Base-by-base conservation (phyloP, 371 early-diverging fungal genomes). In the Quaeritorhiza haematococci region DNA sequence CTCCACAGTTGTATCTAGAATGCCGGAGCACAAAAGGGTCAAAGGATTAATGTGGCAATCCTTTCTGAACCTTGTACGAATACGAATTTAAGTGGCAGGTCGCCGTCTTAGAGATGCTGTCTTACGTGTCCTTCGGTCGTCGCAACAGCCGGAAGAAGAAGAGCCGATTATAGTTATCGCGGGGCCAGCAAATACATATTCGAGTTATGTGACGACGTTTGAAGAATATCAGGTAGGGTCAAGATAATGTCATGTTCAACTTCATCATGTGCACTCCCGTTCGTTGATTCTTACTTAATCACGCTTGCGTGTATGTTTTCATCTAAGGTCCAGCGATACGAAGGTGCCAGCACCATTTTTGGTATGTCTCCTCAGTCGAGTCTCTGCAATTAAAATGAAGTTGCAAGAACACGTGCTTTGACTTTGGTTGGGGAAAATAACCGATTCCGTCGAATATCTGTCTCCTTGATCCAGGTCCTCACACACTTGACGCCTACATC, bases 81-180 rank as follows among this genome's bases (percentile, higher is more conserved):
- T 58, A 79, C 84, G 8, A 84, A 84, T 23, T n/a, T n/a, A n/a
- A n/a, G 84, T 86, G 86, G 71, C 76, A 43, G 86, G 86, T 8
- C 57, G 84, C 41, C 61, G 84, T 7, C 54, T 84, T 17, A 69
- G 74, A 17, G 64, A 67, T 0, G 63, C 80, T 3, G 71, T 66
- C 23, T 26, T 55, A 23, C 44, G 17, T 10, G 47, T 67, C 6
- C 49, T 83, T n/a, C n/a, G 1, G 67, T 79, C 5, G 38, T 62
- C 15, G 70, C 72, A 45, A 68, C 63, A 2, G 33, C 76, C 8
- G 71, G 75, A 21, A n/a, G 73, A 81, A 54, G 42, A 67, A 10
- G 73, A 75, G 34, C 77, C 76, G 0, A 53, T 63, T 0, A 64
- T 86, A 1, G 74, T 83, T 45, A 66, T 84, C 33, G 69, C 79